Conservation (phyloP, 768 basidiomycete genomes). For the Lyophyllum semitale region DNA sequence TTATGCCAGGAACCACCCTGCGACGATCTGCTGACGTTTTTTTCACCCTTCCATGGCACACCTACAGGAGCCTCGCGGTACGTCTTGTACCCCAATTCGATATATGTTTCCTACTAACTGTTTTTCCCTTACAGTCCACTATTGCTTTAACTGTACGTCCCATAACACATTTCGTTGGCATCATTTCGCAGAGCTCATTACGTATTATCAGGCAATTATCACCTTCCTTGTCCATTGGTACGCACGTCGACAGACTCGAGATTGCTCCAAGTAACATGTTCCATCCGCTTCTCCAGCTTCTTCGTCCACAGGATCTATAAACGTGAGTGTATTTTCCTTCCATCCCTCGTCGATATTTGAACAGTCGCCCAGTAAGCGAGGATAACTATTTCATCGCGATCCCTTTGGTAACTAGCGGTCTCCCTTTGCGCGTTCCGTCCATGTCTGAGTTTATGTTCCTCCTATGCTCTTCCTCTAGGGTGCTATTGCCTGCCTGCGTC, state of each 20-base stretch:
- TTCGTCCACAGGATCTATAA: conserved; percentile 43
- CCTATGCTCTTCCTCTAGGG: conserved; percentile 5
- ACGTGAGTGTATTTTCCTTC: conserved; percentile 25
- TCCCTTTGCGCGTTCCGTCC: conserved; percentile 7
- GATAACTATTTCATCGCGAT: conserved; percentile 33
- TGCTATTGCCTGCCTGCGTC: conserved; percentile 33
- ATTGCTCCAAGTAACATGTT: not conserved
- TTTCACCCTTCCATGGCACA: too few species aligned
- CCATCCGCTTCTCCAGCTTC: conserved; percentile 24
- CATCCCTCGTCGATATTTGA: not conserved
- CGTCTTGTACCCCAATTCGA: conserved; percentile 7
- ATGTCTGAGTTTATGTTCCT: not conserved
- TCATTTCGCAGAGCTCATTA: not conserved
- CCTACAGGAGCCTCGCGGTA: conserved; percentile 39
- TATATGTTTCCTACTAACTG: not conserved
- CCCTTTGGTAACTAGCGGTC: conserved; percentile 27
- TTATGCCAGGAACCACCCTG: not conserved
- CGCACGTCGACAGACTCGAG: not conserved
- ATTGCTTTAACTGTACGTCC: conserved; percentile 35
- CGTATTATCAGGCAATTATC: conserved; percentile 36
- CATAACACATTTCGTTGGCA: not conserved
- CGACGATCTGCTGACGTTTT: not conserved
- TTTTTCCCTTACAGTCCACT: conserved; percentile 27
- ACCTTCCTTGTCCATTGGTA: conserved; percentile 56
- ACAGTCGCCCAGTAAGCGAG: conserved; percentile 30